Evolutionary conservation across 2,329 filamentous ascomycete species (phyloP).

Genomic region (Pseudocercospora vitis): DNA sequence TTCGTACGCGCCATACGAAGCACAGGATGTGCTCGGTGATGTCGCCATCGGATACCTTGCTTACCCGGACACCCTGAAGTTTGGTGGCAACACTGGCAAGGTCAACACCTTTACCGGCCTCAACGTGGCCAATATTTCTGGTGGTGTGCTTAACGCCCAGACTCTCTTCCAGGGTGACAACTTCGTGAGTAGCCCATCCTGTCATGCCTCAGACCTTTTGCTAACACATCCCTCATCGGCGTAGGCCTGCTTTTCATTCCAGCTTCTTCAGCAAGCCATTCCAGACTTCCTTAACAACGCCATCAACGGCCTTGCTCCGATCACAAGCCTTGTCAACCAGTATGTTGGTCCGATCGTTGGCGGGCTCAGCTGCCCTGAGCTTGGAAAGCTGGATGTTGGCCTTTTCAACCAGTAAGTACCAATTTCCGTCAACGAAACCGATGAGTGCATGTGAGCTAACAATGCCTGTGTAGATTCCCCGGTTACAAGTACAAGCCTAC

Average conservation of each 20-base stretch:
- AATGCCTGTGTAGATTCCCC: slow-evolving; percentile 17
- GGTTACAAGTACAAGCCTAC: slow-evolving; percentile 29
- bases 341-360: slow-evolving; percentile 24
- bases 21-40: slow-evolving; percentile 21
- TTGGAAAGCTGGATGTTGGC: slow-evolving; percentile 22
- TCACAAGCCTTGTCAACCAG: slow-evolving; percentile 26
- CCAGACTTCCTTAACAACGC: slow-evolving; percentile 30
- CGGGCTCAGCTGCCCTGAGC: slow-evolving; percentile 25
- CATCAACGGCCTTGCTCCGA: slow-evolving; percentile 20
- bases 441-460: not conserved
- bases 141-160: slow-evolving; percentile 44
- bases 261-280: slow-evolving; percentile 37
- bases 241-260: slow-evolving; percentile 23
- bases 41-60: slow-evolving; percentile 19
- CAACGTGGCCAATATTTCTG: slow-evolving; percentile 40
- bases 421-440: not conserved
- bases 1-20: slow-evolving; percentile 23
- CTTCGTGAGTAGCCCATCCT: no score
- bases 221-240: no score
- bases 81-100: slow-evolving; percentile 39
- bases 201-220: no score
- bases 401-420: slow-evolving; percentile 24
- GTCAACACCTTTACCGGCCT: slow-evolving; percentile 40
- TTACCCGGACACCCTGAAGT: slow-evolving; percentile 21
- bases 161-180: slow-evolving; percentile 22